Conservation (phyloP, 2,329 filamentous ascomycete species). For the Emericellopsis cladophorae region DNA sequence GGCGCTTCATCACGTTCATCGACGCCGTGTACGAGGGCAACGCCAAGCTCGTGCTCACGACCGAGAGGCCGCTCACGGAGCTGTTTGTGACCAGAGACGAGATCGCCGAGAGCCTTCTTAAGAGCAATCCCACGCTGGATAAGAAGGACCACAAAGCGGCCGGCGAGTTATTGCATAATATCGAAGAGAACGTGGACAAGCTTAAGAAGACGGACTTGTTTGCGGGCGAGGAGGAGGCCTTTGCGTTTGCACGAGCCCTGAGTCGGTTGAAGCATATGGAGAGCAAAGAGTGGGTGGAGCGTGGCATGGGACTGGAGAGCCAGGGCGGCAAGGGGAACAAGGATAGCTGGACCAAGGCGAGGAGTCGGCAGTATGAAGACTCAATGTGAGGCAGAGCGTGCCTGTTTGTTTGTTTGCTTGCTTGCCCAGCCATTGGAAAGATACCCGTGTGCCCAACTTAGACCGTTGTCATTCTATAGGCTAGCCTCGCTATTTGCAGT, state of each 20-base stretch:
- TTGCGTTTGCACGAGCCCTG: constrained; percentile 85
- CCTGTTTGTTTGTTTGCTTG: no score
- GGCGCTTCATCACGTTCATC: constrained; percentile 94
- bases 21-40: constrained; percentile 88
- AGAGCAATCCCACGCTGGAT: constrained; percentile 26
- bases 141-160: constrained; percentile 46
- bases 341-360: constrained; percentile 52
- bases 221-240: constrained; percentile 88
- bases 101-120: constrained; percentile 43
- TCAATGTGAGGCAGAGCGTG: constrained; percentile 34
- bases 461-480: no score
- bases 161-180: constrained; percentile 74
- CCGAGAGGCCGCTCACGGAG: constrained; percentile 70
- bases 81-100: constrained; percentile 72
- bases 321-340: constrained; percentile 52
- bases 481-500: no score
- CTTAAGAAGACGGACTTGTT: constrained; percentile 82
- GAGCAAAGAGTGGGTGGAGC: constrained; percentile 86
- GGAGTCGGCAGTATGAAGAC: constrained; percentile 57
- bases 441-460: no score
- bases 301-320: constrained; percentile 56
- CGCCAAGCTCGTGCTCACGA: constrained; percentile 91
- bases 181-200: constrained; percentile 72
- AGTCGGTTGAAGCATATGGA: constrained; percentile 86
- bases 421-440: no score